A percentile compares a stretch with the other conserved stretches of the same genome.
Conservation (phyloP, 108 stramenopile species). For the Cyclostephanos tholiformis region DNA sequence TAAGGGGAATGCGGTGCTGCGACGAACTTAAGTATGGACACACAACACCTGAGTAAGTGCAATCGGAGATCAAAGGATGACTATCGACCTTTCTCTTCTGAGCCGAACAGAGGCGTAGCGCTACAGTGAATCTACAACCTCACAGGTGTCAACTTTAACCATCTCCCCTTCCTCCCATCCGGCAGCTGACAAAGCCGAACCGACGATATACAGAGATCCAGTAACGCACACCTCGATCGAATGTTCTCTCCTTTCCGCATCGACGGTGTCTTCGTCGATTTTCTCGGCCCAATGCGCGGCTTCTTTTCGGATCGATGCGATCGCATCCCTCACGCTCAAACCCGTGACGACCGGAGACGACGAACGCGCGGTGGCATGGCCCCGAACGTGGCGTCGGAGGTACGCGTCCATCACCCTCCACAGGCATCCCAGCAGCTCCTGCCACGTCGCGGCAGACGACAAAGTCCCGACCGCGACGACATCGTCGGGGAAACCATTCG, state of each 20-base stretch:
- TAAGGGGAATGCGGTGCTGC: too few relatives aligned
- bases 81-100: too few relatives aligned
- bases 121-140: too few relatives aligned
- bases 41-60: too few relatives aligned
- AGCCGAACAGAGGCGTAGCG: too few relatives aligned
- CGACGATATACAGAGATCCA: slow-evolving; percentile 83
- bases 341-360: slow-evolving; percentile 13
- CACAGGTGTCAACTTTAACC: not conserved
- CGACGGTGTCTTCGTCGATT: slow-evolving; percentile 15
- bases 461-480: not conserved
- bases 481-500: not conserved
- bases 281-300: slow-evolving; percentile 6
- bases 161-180: slow-evolving; percentile 54
- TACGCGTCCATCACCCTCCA: slow-evolving; percentile 30
- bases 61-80: too few relatives aligned
- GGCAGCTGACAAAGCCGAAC: slow-evolving; percentile 57
- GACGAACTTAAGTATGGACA: too few relatives aligned
- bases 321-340: slow-evolving; percentile 64
- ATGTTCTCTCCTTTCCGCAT: not conserved
- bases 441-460: slow-evolving; percentile 23
- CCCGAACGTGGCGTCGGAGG: not conserved
- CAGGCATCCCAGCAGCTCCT: slow-evolving; percentile 36
- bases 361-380: not conserved
- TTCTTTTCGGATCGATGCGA: slow-evolving; percentile 47
- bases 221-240: slow-evolving; percentile 66